phyloP scores from a whole-genome alignment of 1,139 yeast species.

The Kodamaea alishanica region DNA sequence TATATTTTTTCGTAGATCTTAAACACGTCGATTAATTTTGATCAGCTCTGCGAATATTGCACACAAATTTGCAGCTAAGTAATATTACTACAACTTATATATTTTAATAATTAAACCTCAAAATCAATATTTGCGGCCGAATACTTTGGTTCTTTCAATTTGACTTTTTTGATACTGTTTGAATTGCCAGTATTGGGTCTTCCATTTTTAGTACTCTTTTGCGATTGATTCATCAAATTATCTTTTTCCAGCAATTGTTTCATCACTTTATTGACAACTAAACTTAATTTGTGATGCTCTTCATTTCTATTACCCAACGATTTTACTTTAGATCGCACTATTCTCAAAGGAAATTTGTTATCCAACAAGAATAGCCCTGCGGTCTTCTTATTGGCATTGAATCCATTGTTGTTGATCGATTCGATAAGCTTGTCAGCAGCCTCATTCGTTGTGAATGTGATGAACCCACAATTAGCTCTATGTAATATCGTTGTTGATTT shows the following conservation, averaged over 20 bases:
- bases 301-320: conserved; percentile 45
- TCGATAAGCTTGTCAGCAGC: conserved; percentile 56
- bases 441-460: conserved; percentile 47
- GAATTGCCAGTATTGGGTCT: conserved; percentile 2
- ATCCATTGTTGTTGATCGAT: conserved; percentile 26
- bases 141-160: conserved; percentile 9
- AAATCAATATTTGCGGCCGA: conserved; percentile 17
- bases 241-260: conserved; percentile 49
- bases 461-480: conserved; percentile 62
- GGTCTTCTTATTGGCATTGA: conserved; percentile 25
- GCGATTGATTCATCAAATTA: background rate
- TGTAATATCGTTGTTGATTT: conserved; percentile 54
- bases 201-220: background rate
- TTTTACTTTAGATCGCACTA: conserved; percentile 63
- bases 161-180: background rate
- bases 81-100: background rate
- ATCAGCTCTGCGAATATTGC: background rate
- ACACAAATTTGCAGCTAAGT: too few relatives aligned
- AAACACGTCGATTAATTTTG: background rate
- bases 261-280: conserved; percentile 57
- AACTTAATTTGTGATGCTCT: conserved; percentile 50
- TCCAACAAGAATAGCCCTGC: conserved; percentile 37
- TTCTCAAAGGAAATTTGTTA: conserved; percentile 46
- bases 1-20: background rate
- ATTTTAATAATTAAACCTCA: conserved; percentile 13